phyloP scores from a whole-genome alignment of 2,329 filamentous ascomycete genomes.

The Rhexocercosporidium sp. region DNA sequence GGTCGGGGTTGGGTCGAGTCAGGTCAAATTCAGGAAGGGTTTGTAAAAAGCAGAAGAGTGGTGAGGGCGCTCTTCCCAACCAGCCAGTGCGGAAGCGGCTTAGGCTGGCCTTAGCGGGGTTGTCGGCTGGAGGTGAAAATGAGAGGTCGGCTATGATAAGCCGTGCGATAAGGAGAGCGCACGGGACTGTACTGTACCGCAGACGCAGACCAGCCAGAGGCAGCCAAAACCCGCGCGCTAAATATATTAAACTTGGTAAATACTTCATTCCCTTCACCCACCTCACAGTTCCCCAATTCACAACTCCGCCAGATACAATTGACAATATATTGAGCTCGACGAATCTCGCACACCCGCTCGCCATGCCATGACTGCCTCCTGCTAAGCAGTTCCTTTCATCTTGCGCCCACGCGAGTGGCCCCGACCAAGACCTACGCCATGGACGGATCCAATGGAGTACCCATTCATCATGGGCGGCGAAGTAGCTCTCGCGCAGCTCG shows the following conservation, averaged over 20 bases:
- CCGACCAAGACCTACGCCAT: conserved; percentile 30
- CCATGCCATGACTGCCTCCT: no score
- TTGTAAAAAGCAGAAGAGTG: background rate
- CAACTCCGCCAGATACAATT: no score
- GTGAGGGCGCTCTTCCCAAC: background rate
- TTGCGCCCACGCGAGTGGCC: conserved; percentile 14
- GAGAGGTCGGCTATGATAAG: background rate
- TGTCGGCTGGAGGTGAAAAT: background rate
- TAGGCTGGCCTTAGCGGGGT: conserved; percentile 1
- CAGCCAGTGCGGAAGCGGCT: background rate
- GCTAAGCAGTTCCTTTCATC: background rate
- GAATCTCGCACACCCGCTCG: background rate
- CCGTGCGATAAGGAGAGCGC: background rate
- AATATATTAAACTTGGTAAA: no score
- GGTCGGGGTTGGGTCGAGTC: background rate
- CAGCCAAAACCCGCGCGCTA: background rate
- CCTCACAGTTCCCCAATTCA: background rate
- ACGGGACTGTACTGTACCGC: no score
- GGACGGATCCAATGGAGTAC: conserved; percentile 36
- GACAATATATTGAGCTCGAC: background rate
- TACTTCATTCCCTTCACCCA: no score
- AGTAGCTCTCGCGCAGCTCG: conserved; percentile 40
- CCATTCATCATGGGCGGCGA: conserved; percentile 36
- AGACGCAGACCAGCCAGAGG: background rate
- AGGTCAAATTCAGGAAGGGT: conserved; percentile 3